A percentile compares a stretch with the other conserved stretches of the same genome.
These are phyloP conservation scores for Fistulinella prunicolor DNA, from an alignment of 768 basidiomycete genomes.

Conservation along the genomic window DNA sequence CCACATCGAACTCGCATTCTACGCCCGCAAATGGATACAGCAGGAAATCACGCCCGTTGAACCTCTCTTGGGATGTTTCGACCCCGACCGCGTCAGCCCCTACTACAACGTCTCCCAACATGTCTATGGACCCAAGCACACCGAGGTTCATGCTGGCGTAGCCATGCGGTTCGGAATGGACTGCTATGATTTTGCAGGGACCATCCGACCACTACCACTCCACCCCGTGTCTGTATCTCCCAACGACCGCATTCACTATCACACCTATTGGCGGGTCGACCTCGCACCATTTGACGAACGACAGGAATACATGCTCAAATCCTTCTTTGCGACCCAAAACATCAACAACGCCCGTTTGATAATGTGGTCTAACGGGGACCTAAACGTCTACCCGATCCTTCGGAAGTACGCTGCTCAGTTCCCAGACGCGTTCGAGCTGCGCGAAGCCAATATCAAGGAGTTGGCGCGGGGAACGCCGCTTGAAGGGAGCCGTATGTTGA, in stretches of 20 bases:
- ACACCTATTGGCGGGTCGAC: constrained; percentile 94
- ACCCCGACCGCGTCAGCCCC: constrained; percentile 54
- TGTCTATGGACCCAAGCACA: constrained; percentile 60
- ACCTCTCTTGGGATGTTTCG: constrained; percentile 75
- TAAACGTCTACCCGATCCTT: constrained; percentile 55
- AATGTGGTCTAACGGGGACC: constrained; percentile 90
- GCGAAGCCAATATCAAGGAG: constrained; percentile 59
- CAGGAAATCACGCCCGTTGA: constrained; percentile 63
- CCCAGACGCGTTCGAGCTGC: constrained; percentile 70
- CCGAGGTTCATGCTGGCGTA: constrained; percentile 79
- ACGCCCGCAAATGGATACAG: constrained; percentile 71
- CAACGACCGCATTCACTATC: constrained; percentile 63
- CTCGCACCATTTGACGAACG: constrained; percentile 75
- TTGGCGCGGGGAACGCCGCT: constrained; percentile 78
- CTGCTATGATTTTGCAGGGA: constrained; percentile 91
- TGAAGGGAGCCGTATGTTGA: constrained; percentile 59
- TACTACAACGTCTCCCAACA: constrained; percentile 65
- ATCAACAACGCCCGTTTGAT: constrained; percentile 59
- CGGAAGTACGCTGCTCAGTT: constrained; percentile 55
- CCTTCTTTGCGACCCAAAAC: constrained; percentile 92
- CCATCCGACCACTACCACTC: constrained; percentile 46
- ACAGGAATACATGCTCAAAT: constrained; percentile 89
- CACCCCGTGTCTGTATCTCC: constrained; percentile 11
- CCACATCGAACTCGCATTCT: constrained; percentile 83
- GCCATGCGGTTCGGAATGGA: constrained; percentile 77